Evolutionary conservation across 208 protist species (phyloP).

Genomic region (Entamoeba histolytica): DNA sequence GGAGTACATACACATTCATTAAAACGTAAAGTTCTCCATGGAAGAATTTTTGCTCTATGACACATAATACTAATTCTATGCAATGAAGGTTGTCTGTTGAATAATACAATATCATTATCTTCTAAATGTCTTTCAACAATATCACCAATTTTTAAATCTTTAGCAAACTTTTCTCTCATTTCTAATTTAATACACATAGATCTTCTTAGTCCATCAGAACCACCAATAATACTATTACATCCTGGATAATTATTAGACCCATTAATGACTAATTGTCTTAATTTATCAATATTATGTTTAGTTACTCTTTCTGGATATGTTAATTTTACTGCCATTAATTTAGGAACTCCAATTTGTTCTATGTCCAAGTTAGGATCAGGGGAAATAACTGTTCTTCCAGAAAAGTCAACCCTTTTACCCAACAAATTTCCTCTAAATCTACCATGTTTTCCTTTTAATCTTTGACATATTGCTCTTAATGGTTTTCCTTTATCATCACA

Average conservation of each 20-base stretch:
- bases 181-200: background rate
- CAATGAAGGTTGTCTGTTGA: slow-evolving; percentile 96
- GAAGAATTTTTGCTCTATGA: slow-evolving; percentile 67
- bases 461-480: slow-evolving; percentile 59
- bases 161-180: slow-evolving; percentile 49
- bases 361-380: slow-evolving; percentile 92
- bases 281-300: slow-evolving; percentile 60
- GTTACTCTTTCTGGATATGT: slow-evolving; percentile 82
- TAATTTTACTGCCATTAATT: slow-evolving; percentile 71
- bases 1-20: slow-evolving; percentile 69
- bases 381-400: slow-evolving; percentile 92
- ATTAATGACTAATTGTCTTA: slow-evolving; percentile 66
- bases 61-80: slow-evolving; percentile 94
- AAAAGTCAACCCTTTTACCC: slow-evolving; percentile 97
- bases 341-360: slow-evolving; percentile 81
- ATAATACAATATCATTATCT: slow-evolving; percentile 85
- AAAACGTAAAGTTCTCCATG: slow-evolving; percentile 91
- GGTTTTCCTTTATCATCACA: slow-evolving; percentile 41
- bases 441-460: slow-evolving; percentile 94
- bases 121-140: slow-evolving; percentile 93
- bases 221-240: slow-evolving; percentile 37
- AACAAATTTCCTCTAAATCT: slow-evolving; percentile 91
- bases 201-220: slow-evolving; percentile 29
- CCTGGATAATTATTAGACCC: slow-evolving; percentile 79
- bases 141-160: slow-evolving; percentile 55